A percentile compares a stretch with the other conserved stretches of the same genome.
phyloP scores from a whole-genome alignment of 1,284 basidiomycete genomes.

The Ustilago cynodontis region DNA sequence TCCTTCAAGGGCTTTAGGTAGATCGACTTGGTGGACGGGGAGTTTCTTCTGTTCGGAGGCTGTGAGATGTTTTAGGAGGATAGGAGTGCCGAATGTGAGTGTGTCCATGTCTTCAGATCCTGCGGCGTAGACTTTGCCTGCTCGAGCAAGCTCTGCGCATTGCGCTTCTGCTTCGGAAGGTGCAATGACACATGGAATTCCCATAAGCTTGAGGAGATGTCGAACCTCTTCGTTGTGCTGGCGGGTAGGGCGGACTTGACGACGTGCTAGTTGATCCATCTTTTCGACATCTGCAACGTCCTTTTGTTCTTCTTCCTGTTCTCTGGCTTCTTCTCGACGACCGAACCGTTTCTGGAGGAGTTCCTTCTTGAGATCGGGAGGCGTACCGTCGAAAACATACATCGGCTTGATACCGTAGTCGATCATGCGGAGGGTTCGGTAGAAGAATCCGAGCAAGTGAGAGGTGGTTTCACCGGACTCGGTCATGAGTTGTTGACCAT shows the following conservation, averaged over 20 bases:
- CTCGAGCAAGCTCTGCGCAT: conserved; percentile 94
- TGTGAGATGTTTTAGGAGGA: conserved; percentile 93
- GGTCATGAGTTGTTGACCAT: conserved; percentile 96
- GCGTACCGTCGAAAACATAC: conserved; percentile 98
- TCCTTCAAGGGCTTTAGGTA: conserved; percentile 85
- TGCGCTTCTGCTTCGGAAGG: conserved; percentile 99
- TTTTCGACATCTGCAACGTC: conserved; percentile 85
- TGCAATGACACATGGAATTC: conserved; percentile 87
- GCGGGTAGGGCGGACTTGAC: conserved; percentile 93
- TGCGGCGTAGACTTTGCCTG: conserved; percentile 94
- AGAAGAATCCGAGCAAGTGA: conserved; percentile 98
- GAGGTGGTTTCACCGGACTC: conserved; percentile 91
- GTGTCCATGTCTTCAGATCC: conserved; percentile 99
- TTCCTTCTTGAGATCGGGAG: conserved; percentile 94
- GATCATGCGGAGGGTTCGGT: conserved; percentile 85
- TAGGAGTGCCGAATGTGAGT: conserved; percentile 91
- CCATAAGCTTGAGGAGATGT: conserved; percentile 90
- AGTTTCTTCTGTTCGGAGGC: conserved; percentile 99
- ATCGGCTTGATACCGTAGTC: conserved; percentile 98
- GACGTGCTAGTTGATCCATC: conserved; percentile 87
- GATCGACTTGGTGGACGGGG: conserved; percentile 93
- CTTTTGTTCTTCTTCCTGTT: conserved; percentile 94
- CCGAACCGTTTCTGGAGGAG: conserved; percentile 96
- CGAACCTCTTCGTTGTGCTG: conserved; percentile 98
- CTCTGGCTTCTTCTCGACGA: conserved; percentile 89